Evolutionary conservation across 1,284 basidiomycete species (phyloP).

Genomic region (Farysia itapuensis): DNA sequence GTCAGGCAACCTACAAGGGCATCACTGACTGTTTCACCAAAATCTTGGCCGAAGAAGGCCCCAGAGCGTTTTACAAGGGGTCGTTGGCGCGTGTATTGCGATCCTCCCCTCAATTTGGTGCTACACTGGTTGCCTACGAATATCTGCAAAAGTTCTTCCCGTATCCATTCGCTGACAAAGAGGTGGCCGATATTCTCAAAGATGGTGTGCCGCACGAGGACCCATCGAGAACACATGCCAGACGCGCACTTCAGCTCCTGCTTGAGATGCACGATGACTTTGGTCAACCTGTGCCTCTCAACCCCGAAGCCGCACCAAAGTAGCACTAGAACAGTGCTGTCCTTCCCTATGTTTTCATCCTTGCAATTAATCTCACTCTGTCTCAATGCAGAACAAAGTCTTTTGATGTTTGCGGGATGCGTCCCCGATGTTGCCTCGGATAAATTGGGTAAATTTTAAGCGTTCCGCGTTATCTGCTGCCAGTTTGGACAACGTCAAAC

Average conservation of each 20-base stretch:
- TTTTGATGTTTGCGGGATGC: too few relatives aligned
- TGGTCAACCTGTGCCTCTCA: constrained; percentile 29
- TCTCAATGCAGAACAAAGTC: too few relatives aligned
- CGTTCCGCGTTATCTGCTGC: too few relatives aligned
- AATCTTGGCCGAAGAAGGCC: constrained; percentile 80
- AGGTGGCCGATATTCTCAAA: constrained; percentile 30
- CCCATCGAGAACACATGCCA: constrained; percentile 35
- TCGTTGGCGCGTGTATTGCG: constrained; percentile 86
- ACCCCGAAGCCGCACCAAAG: constrained; percentile 2
- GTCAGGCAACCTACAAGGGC: constrained; percentile 90
- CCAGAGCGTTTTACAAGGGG: constrained; percentile 90
- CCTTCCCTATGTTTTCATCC: too few relatives aligned
- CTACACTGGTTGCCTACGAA: constrained; percentile 87
- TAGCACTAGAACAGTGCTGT: too few relatives aligned
- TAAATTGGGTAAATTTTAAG: too few relatives aligned
- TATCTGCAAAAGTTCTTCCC: constrained; percentile 63
- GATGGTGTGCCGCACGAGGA: constrained; percentile 35
- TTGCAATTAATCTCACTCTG: too few relatives aligned
- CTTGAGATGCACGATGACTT: constrained; percentile 49
- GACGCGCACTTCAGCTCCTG: constrained; percentile 41
- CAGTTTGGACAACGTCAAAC: too few relatives aligned
- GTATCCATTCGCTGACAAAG: constrained; percentile 32
- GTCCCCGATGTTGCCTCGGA: too few relatives aligned
- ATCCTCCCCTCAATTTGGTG: constrained; percentile 74
- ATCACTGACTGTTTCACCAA: constrained; percentile 83